Conservation (phyloP, 148 eudicot species). For the Silene latifolia region DNA sequence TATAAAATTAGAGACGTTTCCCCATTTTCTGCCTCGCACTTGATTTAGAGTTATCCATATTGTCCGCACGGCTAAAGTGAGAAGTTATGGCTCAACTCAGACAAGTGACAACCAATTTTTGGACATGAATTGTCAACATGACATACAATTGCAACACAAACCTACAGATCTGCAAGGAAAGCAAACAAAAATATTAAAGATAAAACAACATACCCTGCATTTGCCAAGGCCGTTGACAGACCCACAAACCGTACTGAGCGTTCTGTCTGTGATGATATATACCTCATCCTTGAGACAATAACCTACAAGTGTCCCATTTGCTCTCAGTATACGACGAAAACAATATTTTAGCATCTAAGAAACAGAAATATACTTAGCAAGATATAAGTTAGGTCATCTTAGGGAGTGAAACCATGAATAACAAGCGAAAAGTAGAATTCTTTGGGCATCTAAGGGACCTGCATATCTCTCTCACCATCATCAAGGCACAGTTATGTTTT, state of each 20-base stretch:
- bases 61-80: not conserved
- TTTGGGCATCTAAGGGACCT: not conserved
- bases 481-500: not conserved
- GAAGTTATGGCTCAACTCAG: not conserved
- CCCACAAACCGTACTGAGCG: conserved; percentile 91
- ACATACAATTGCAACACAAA: not conserved
- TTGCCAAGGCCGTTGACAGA: conserved; percentile 95
- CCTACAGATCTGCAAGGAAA: not conserved
- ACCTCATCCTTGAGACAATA: conserved; percentile 96
- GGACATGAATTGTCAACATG: not conserved
- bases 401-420: not conserved
- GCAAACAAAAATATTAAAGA: not conserved
- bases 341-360: not conserved
- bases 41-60: not conserved
- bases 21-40: not conserved
- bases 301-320: conserved; percentile 44
- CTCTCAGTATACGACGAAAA: conserved; percentile 16
- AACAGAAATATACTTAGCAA: not conserved
- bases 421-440: not conserved
- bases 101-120: not conserved
- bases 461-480: too few species aligned
- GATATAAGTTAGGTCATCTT: not conserved
- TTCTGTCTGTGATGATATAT: conserved; percentile 97
- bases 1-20: too few species aligned
- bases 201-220: conserved; percentile 74